Evolutionary conservation across 2,329 filamentous ascomycete genomes (phyloP), one percentile per base, ranked within the genome.

Genomic region (Fusarium clavum): DNA sequence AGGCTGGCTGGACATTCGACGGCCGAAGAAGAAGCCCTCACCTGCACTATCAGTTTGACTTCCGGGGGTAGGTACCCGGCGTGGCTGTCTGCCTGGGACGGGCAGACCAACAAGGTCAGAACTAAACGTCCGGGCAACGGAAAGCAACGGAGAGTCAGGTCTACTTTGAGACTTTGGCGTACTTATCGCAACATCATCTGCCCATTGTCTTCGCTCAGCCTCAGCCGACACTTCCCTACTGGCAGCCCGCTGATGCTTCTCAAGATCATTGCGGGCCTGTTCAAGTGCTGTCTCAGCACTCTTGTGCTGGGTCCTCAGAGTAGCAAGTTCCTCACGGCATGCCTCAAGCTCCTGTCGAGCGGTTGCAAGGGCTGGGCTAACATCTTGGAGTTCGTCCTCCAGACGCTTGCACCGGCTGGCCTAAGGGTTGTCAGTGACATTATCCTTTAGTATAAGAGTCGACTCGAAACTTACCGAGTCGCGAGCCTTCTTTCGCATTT

Each of bases 401-500:
- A 92, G 83, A 57, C 86, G 88, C 73, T 93, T 87, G 47, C 83
- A 83, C n/a, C 86, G 85, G 22, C 82, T 82, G 34, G 92, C 92
- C 87, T 94, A 62, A 7, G 34, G 44, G 10, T 76, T 68, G 70
- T 75, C 12, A 74, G 67, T 24, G 57, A 38, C n/a, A 18, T n/a
- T 11, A 44, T 43, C 16, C 49, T 40, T 32, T 29, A 16, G 6
- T 14, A 4, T 11, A 8, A 20, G 22, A 45, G 34, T 24, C 6
- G 45, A 46, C 12, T n/a, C 54, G 18, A n/a, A 44, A 82, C 90
- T 81, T 85, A 94, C 92, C 75, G 91, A 86, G 80, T 99, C 96
- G 67, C 96, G 88, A 57, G 94, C 92, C 81, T 97, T 98, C 78
- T 92, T 93, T 71, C 96, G 87, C 81, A 97, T 88, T 41, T 98